Evolutionary conservation across 2,329 filamentous ascomycete species (phyloP), one percentile per base, ranked within the genome.

Genomic region (Epichloe sibirici): DNA sequence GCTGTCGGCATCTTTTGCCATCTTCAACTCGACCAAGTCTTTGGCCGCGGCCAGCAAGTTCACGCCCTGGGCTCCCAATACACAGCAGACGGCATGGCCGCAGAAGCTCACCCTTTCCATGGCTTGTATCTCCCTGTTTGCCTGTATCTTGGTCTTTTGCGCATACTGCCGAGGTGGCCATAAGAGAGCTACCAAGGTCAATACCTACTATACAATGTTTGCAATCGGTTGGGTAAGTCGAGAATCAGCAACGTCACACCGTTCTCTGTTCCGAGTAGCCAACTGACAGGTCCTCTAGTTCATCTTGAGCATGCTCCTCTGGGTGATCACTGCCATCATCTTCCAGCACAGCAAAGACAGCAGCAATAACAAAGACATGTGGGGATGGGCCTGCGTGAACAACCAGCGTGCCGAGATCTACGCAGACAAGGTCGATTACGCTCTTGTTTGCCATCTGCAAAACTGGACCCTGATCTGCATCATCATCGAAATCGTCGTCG

Each of bases 401-500:
- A 97, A 96, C 68, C 82, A 84, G 58, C 83, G 91, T 56, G 74
- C 83, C 52, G 71, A 89, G 49, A 73, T 95, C 51, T 97, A 91
- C 67, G 66, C 81, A 56, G 75, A 90, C 53, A 83, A 93, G 62
- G 80, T 98, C 61, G 78, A 93, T 70, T 98, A 97, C 70, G 82
- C 82, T 28, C 84, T 98, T 49, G 79, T 97, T 59, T 98, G 93
- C 74, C 86, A 91, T 62, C 81, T 98, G 63, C 72, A 96, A 55
- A 93, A 95, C 73, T 98, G 93, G 93, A 80, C 86, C 42, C 78
- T 98, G 57, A 86, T 98, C 66, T 98, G 93, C 78, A 90, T 90
- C 71, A 86, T 98, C 66, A 97, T 98, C 67, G 93, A 98, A 71
- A 78, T 98, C 59, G 87, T 96, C 56, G 79, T 98, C 62, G 93